phyloP scores from a whole-genome alignment of 2,329 filamentous ascomycete genomes.

The Podosphaera fusca region DNA sequence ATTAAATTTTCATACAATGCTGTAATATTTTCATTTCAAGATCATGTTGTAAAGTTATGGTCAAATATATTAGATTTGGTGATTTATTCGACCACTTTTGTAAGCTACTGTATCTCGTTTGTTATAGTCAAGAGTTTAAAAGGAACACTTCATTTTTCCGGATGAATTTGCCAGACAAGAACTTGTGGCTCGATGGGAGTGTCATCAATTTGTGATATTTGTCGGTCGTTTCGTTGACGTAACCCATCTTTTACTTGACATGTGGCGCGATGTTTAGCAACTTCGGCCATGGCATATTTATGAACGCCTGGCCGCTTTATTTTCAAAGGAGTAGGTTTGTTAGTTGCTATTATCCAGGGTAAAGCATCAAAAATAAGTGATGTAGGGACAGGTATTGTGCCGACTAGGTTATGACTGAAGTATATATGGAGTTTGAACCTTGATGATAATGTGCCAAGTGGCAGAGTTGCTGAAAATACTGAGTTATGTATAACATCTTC shows the following conservation, averaged over 20 bases:
- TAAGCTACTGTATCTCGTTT: background rate
- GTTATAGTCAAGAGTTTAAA: background rate
- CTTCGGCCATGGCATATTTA: slow-evolving; percentile 3
- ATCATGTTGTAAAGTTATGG: no score
- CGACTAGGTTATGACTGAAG: no score
- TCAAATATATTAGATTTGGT: no score
- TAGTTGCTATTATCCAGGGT: background rate
- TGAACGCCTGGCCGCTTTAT: background rate
- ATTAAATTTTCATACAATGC: no score
- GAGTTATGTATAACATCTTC: no score
- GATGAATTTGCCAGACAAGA: slow-evolving; percentile 1
- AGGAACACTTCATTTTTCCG: background rate
- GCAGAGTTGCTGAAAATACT: no score
- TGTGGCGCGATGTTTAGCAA: slow-evolving; percentile 1
- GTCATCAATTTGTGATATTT: background rate
- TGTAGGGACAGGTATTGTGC: background rate
- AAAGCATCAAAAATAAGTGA: slow-evolving; percentile 1
- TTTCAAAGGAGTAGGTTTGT: background rate
- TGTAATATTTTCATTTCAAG: no score
- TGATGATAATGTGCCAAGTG: no score
- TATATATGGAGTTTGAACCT: no score
- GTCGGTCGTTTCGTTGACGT: background rate
- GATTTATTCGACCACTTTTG: no score
- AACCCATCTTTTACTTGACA: slow-evolving; percentile 2
- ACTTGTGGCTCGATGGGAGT: slow-evolving; percentile 1